phyloP scores from a whole-genome alignment of 257 asterid genomes.

The Solanum neorickii region DNA sequence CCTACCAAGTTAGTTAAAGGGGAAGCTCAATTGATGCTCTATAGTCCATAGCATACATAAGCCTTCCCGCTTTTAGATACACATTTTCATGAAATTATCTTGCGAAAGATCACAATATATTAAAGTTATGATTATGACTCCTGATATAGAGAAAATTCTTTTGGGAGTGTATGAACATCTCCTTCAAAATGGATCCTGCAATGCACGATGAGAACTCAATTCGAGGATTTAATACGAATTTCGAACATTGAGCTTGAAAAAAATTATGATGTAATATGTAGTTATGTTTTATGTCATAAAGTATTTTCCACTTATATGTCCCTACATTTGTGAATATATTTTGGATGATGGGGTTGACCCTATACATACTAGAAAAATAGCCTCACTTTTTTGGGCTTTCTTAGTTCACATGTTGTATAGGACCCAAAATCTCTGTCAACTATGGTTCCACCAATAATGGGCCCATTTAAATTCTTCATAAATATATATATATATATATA shows the following conservation, averaged over 20 bases:
- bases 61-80: background rate
- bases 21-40: background rate
- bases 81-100: background rate
- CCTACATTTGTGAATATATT: background rate
- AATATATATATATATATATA: background rate
- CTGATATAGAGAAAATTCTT: too few relatives aligned
- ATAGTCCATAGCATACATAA: background rate
- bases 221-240: fast-evolving
- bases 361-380: background rate
- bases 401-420: background rate
- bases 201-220: too few relatives aligned
- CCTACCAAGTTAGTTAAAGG: background rate
- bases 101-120: background rate
- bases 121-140: background rate
- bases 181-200: too few relatives aligned
- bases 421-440: background rate
- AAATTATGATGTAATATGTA: background rate
- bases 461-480: background rate
- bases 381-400: background rate
- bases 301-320: background rate
- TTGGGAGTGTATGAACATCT: background rate
- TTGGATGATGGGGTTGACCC: background rate
- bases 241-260: background rate
- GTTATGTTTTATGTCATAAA: background rate
- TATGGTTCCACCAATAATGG: background rate